These are phyloP conservation scores for Middelhovenomyces tepae DNA, from an alignment of 805 yeast genomes.

Conservation along the genomic window DNA sequence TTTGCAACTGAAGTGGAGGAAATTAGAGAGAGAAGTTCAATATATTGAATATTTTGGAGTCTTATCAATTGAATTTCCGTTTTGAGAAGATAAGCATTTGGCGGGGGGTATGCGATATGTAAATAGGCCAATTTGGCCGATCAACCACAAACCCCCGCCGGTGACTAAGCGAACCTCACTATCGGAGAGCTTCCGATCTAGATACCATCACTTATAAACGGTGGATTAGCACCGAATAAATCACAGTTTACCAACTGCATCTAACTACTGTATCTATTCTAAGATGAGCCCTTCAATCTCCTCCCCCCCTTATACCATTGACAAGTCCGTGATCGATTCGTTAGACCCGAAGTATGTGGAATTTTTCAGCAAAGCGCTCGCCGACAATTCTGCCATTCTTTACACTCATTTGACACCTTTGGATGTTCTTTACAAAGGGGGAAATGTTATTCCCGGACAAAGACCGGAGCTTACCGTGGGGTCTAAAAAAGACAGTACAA, in stretches of 20 bases:
- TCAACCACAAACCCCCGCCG: no score
- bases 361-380: constrained; percentile 28
- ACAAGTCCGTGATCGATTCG: constrained; percentile 23
- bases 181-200: no score
- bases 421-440: constrained; percentile 25
- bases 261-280: constrained; percentile 6
- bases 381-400: constrained; percentile 24
- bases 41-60: neutral
- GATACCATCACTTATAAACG: no score
- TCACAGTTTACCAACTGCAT: neutral
- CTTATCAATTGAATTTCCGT: no score
- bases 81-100: no score
- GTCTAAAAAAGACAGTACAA: constrained; percentile 25
- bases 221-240: no score
- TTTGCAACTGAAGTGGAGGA: neutral
- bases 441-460: constrained; percentile 39
- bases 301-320: constrained; percentile 31
- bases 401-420: constrained; percentile 33
- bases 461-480: constrained; percentile 25
- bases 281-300: constrained; percentile 9
- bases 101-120: no score
- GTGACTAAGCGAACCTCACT: no score
- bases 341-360: constrained; percentile 33
- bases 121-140: no score
- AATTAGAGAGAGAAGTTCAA: neutral